Base-by-base conservation (phyloP, 495 filamentous ascomycete species). In the Penicillium silybi region DNA sequence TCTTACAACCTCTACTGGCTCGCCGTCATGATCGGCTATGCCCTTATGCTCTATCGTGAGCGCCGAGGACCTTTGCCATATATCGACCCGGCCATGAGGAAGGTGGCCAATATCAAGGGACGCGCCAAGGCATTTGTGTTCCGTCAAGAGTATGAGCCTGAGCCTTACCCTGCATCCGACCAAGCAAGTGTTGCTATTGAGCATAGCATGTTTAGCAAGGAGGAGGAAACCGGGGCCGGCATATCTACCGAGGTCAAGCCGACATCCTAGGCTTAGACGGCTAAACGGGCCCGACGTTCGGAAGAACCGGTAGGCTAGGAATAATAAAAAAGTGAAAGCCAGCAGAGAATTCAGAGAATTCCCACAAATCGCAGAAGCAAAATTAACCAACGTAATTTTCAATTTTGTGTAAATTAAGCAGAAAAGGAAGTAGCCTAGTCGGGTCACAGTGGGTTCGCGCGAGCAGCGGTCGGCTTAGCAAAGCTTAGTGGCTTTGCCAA, bases 1-100 rank as follows among this genome's bases (percentile, higher is more conserved):
- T 82, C 85, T 4, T 97, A 97, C 71, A 95, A 96, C 60, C 22
- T 95, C 4, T 97, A 95, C 74, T 97, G 77, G 72, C 81, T 95
- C 15, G 43, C 41, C 17, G 56, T 70, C 6, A 67, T 65, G 44
- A 20, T 66, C 13, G 59, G 48, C 29, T 66, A 61, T 22, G 53
- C 32, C 0, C 18, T 53, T 48, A 65, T 69, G 66, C 45, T 61
- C 23, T 62, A 59, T 38, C 54, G 59, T 16, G 66, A 69, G 56
- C 49, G 51, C 2, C 46, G 52, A 1, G 65, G 63, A 7, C 15
- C 48, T 17, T 32, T 67, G 10, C 64, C 64, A 1, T 35, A 58
- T 42, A 48, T 67, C 29, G 61, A 67, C 44, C 61, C 62, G 1
- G 54, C 44, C 0, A 45, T 64, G 50, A 23, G 44, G 1, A 46